Percentiles rank a stretch among this genome's conserved stretches.
Evolutionary conservation across 176 grass and related monocot genomes (phyloP).

Genomic region (Eragrostis nindensis): DNA sequence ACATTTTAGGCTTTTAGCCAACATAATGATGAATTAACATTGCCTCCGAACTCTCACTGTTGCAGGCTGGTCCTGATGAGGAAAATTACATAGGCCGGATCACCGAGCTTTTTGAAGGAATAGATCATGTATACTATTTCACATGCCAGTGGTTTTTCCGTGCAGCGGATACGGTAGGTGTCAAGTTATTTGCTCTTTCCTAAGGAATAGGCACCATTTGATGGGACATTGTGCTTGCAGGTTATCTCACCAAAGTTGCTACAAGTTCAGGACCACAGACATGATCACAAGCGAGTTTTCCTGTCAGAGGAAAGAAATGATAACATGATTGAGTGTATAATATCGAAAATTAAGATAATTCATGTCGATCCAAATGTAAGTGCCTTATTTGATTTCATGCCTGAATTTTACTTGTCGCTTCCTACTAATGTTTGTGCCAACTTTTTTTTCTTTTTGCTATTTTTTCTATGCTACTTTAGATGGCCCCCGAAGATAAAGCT

Average conservation of each 20-base stretch:
- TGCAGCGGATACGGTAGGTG: background rate
- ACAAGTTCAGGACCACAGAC: conserved; percentile 19
- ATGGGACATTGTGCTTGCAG: conserved; percentile 1
- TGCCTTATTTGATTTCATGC: background rate
- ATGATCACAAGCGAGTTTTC: conserved; percentile 59
- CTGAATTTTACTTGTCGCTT: background rate
- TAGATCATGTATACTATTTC: conserved; percentile 50
- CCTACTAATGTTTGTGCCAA: background rate
- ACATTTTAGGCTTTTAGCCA: too few species aligned
- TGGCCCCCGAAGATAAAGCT: conserved; percentile 36
- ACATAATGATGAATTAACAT: too few species aligned
- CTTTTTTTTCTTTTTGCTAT: background rate
- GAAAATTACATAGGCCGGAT: conserved; percentile 73
- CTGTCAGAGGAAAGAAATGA: conserved; percentile 71
- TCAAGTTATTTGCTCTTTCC: background rate
- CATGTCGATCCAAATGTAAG: conserved; percentile 57
- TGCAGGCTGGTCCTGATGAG: conserved; percentile 54
- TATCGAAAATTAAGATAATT: conserved; percentile 52
- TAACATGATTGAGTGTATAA: conserved; percentile 56
- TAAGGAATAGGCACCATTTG: background rate
- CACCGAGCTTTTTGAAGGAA: conserved; percentile 65
- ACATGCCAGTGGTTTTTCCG: conserved; percentile 71
- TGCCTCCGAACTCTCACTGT: too few species aligned
- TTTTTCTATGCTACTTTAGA: conserved; percentile 35
- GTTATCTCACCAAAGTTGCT: conserved; percentile 39